A percentile compares a stretch with the other conserved stretches of the same genome.
phyloP scores from a whole-genome alignment of 2,329 filamentous ascomycete species.

The Tolypocladium sp. region DNA sequence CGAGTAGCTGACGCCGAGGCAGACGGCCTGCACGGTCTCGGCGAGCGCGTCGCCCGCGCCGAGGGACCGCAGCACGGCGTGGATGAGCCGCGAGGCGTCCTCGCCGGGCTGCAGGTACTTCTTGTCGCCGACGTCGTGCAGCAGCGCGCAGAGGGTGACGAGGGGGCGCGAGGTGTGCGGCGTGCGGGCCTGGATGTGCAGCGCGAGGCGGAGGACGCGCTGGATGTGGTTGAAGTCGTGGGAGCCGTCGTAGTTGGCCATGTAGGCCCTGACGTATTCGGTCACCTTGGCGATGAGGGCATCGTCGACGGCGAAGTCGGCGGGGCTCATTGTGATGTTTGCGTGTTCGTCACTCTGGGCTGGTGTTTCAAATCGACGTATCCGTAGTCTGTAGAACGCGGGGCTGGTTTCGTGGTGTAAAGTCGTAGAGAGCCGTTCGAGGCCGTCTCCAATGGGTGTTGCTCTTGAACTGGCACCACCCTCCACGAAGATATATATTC shows the following conservation, averaged over 20 bases:
- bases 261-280: slow-evolving; percentile 59
- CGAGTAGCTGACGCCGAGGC: slow-evolving; percentile 69
- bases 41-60: slow-evolving; percentile 53
- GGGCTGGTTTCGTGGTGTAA: no score
- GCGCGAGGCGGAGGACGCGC: slow-evolving; percentile 67
- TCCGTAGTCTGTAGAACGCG: no score
- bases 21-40: slow-evolving; percentile 59
- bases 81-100: slow-evolving; percentile 46
- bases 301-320: slow-evolving; percentile 19
- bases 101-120: slow-evolving; percentile 61
- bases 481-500: not conserved
- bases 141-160: slow-evolving; percentile 60
- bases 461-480: not conserved
- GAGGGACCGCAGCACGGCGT: slow-evolving; percentile 42
- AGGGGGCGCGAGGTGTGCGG: slow-evolving; percentile 29
- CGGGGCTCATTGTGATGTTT: slow-evolving; percentile 11
- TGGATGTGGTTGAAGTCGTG: slow-evolving; percentile 83
- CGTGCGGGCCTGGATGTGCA: slow-evolving; percentile 49
- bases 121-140: slow-evolving; percentile 84
- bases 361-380: not conserved
- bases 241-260: slow-evolving; percentile 71
- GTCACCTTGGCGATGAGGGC: slow-evolving; percentile 47
- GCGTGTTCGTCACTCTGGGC: not conserved
- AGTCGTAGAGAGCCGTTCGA: no score
- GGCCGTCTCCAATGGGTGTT: not conserved